phyloP scores from a whole-genome alignment of 441 rosid species.

The Populus hybrid region DNA sequence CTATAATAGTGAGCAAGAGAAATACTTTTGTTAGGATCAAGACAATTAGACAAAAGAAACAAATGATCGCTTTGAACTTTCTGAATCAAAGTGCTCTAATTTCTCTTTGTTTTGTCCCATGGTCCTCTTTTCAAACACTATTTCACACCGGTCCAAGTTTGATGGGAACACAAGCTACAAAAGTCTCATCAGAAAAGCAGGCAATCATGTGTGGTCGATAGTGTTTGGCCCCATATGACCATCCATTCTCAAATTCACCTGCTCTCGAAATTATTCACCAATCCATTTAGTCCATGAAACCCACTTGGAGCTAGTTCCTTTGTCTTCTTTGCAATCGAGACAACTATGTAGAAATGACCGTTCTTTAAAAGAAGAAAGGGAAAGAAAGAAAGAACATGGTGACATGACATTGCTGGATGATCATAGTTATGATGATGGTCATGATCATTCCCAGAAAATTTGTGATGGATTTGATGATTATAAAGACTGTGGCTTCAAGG shows the following conservation, averaged over 20 bases:
- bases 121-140: not conserved
- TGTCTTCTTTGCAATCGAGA: not conserved
- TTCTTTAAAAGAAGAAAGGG: too few species aligned
- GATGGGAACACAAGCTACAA: not conserved
- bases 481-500: too few species aligned
- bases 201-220: slow-evolving; percentile 19
- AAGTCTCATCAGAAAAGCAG: slow-evolving; percentile 9
- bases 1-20: not conserved
- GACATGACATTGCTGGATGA: too few species aligned
- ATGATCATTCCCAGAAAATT: not conserved
- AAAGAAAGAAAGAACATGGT: too few species aligned
- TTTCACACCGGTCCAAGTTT: too few species aligned
- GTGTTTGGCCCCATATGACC: slow-evolving; percentile 7
- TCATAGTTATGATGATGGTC: too few species aligned
- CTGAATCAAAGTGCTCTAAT: not conserved
- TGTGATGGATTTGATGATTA: not conserved
- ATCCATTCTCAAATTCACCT: slow-evolving; percentile 23
- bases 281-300: slow-evolving; percentile 14
- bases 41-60: not conserved
- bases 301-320: not conserved
- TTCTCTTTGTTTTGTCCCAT: too few species aligned
- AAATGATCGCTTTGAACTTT: not conserved
- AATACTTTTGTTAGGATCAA: not conserved
- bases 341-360: too few species aligned
- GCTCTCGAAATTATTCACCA: slow-evolving; percentile 32